phyloP scores from a whole-genome alignment of 2,329 filamentous ascomycete species.

The Neonectria ditissima region DNA sequence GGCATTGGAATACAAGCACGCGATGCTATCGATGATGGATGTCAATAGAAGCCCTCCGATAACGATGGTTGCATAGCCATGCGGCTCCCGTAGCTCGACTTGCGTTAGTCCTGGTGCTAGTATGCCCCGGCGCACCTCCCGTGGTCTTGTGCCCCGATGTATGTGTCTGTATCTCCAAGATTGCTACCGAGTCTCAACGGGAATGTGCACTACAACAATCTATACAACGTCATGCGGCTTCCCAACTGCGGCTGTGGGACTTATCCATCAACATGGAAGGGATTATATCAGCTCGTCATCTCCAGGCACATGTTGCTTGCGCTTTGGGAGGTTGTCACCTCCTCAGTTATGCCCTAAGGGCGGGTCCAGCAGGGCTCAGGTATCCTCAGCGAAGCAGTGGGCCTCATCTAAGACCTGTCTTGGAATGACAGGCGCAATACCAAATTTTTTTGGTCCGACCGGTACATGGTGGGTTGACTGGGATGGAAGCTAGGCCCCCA shows the following conservation, averaged over 20 bases:
- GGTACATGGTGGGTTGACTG: no score
- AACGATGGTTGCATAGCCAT: neutral
- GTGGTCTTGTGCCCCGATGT: neutral
- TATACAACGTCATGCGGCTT: neutral
- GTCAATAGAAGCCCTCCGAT: neutral
- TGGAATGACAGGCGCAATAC: neutral
- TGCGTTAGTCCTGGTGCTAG: neutral
- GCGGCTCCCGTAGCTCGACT: neutral
- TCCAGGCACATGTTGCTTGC: neutral
- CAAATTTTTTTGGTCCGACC: neutral
- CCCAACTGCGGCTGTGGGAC: neutral
- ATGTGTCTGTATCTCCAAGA: neutral
- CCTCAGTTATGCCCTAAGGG: neutral
- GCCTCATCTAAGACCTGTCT: neutral
- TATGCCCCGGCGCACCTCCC: neutral
- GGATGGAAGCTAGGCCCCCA: no score
- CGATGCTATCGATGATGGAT: neutral
- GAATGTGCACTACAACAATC: neutral
- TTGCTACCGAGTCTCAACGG: neutral
- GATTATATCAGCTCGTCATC: neutral
- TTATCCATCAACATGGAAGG: no score
- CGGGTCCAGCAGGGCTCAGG: neutral
- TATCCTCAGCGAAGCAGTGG: neutral
- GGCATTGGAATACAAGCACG: neutral
- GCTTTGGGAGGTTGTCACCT: neutral